phyloP scores from a whole-genome alignment of 2,329 filamentous ascomycete genomes.

The Fusarium abutilonis region DNA sequence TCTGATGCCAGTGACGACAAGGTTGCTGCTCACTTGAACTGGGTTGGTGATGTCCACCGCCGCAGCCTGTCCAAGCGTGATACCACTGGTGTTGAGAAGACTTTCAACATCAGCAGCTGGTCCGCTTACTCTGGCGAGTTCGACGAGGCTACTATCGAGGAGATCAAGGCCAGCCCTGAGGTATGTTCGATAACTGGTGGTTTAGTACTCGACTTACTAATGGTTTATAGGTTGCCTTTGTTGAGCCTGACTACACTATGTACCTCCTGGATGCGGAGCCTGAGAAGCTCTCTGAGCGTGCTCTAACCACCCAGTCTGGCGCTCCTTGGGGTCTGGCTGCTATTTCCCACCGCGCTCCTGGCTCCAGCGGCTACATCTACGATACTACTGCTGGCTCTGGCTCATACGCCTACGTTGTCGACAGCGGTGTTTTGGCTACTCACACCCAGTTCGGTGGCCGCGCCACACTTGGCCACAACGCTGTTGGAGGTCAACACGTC shows the following conservation, averaged over 20 bases:
- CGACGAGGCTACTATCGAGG: slow-evolving; percentile 52
- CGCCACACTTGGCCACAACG: slow-evolving; percentile 54
- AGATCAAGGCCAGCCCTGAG: slow-evolving; percentile 54
- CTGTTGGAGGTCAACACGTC: slow-evolving; percentile 45
- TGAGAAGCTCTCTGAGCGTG: slow-evolving; percentile 35
- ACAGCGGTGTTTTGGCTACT: slow-evolving; percentile 65
- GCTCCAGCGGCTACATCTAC: slow-evolving; percentile 55
- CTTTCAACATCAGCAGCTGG: slow-evolving; percentile 45
- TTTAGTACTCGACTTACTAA: not conserved
- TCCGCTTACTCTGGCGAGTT: slow-evolving; percentile 57
- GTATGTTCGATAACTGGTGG: slow-evolving; percentile 42
- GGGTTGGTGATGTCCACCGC: slow-evolving; percentile 61
- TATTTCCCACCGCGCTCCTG: slow-evolving; percentile 43
- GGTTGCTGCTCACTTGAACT: slow-evolving; percentile 59
- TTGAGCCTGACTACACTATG: slow-evolving; percentile 41
- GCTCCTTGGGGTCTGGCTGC: slow-evolving; percentile 42
- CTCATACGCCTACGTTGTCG: slow-evolving; percentile 68
- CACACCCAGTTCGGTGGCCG: slow-evolving; percentile 64
- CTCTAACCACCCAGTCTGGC: slow-evolving; percentile 38
- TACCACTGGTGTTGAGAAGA: slow-evolving; percentile 48
- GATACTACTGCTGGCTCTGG: slow-evolving; percentile 60
- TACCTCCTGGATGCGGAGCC: slow-evolving; percentile 31
- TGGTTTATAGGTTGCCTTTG: slow-evolving; percentile 34
- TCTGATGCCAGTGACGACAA: slow-evolving; percentile 55
- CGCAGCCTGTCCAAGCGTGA: slow-evolving; percentile 62